phyloP scores from a whole-genome alignment of 2,329 filamentous ascomycete species.

The Bimuria novae-zelandiae region DNA sequence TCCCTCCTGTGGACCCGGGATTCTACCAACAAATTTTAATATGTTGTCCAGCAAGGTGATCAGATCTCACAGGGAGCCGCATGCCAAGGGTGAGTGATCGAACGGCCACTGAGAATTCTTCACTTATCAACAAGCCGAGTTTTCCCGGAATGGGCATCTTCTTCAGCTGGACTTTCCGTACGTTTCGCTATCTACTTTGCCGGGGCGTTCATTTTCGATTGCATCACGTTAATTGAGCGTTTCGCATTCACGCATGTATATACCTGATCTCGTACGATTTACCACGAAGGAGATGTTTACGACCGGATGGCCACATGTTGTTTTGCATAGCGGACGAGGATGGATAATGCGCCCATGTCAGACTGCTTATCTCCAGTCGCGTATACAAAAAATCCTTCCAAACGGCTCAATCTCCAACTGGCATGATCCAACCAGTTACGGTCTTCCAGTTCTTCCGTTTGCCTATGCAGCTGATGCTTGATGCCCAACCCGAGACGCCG shows the following conservation, averaged over 20 bases:
- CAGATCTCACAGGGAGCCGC: slow-evolving; percentile 1
- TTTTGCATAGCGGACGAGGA: slow-evolving; percentile 38
- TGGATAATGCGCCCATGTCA: slow-evolving; percentile 21
- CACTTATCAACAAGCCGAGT: background rate
- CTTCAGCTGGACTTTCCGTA: slow-evolving; percentile 5
- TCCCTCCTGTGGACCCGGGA: slow-evolving; percentile 15
- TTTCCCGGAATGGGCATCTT: background rate
- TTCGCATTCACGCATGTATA: slow-evolving; percentile 37
- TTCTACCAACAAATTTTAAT: slow-evolving; percentile 15
- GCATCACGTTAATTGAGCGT: slow-evolving; percentile 24
- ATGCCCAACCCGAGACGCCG: slow-evolving; percentile 20
- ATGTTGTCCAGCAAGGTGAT: slow-evolving; percentile 18
- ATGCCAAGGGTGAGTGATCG: background rate
- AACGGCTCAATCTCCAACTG: background rate
- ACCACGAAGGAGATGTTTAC: slow-evolving; percentile 35
- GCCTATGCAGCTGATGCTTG: slow-evolving; percentile 16
- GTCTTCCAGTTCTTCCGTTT: slow-evolving; percentile 14
- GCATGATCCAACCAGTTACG: slow-evolving; percentile 9
- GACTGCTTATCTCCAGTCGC: slow-evolving; percentile 19
- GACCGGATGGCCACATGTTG: slow-evolving; percentile 40
- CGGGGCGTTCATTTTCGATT: slow-evolving; percentile 18
- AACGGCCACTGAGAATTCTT: background rate
- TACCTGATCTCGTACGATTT: slow-evolving; percentile 29
- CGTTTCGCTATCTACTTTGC: slow-evolving; percentile 15
- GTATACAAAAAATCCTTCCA: slow-evolving; percentile 5